phyloP scores from a whole-genome alignment of 441 rosid genomes.

The Bocquillonia castaneifolia region DNA sequence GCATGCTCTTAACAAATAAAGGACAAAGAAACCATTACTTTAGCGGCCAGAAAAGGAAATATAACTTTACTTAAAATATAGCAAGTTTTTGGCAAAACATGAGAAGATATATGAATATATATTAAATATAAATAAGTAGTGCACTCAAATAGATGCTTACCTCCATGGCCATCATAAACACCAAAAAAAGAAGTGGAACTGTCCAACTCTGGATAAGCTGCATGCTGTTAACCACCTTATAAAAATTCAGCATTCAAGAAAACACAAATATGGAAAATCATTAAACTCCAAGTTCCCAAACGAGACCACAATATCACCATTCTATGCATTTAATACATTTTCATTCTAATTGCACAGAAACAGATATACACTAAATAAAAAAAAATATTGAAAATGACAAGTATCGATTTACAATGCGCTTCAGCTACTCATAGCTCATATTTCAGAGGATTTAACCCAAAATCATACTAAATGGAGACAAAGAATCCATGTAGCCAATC shows the following conservation, averaged over 20 bases:
- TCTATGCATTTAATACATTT: background rate
- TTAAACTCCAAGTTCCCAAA: background rate
- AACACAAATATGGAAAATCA: slow-evolving; percentile 5
- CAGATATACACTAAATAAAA: background rate
- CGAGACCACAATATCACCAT: background rate
- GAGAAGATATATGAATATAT: background rate
- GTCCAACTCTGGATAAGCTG: slow-evolving; percentile 82
- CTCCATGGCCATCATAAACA: slow-evolving; percentile 99
- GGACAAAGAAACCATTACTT: background rate
- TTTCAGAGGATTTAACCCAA: too few species aligned
- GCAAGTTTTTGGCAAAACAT: background rate
- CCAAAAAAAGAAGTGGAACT: slow-evolving; percentile 80
- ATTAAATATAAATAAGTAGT: background rate
- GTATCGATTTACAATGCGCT: background rate
- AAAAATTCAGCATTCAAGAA: slow-evolving; percentile 18
- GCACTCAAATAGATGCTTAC: slow-evolving; percentile 56
- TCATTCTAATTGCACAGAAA: background rate
- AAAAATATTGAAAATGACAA: background rate
- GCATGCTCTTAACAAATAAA: background rate
- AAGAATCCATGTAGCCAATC: too few species aligned
- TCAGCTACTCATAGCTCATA: background rate
- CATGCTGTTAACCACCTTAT: slow-evolving; percentile 52
- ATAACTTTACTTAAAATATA: background rate
- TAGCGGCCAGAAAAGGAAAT: background rate
- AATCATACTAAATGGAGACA: too few species aligned